phyloP scores from a whole-genome alignment of 2,329 filamentous ascomycete species.

The Cadophora luteo-olivacea region DNA sequence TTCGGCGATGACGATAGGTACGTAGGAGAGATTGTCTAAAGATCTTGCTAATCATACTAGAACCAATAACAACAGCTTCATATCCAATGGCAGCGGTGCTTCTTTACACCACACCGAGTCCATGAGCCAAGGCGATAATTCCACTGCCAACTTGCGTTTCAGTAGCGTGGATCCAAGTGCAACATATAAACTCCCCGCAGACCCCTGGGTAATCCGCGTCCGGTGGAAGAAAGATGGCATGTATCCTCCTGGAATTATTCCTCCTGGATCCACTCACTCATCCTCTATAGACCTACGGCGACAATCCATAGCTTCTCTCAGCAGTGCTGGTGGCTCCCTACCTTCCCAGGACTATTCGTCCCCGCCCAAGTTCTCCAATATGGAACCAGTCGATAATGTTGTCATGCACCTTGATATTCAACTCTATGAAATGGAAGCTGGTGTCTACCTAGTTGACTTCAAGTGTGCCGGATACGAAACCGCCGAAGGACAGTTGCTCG shows the following conservation, averaged over 20 bases:
- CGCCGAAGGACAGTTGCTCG: slow-evolving; percentile 72
- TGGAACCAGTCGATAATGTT: slow-evolving; percentile 52
- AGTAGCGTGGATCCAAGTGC: slow-evolving; percentile 56
- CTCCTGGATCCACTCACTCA: slow-evolving; percentile 56
- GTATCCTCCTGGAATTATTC: slow-evolving; percentile 58
- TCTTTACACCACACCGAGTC: slow-evolving; percentile 48
- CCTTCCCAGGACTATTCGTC: slow-evolving; percentile 38
- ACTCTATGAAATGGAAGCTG: slow-evolving; percentile 90
- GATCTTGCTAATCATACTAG: slow-evolving; percentile 31
- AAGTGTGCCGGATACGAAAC: slow-evolving; percentile 97
- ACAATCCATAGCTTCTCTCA: slow-evolving; percentile 44
- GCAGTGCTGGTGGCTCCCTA: slow-evolving; percentile 42
- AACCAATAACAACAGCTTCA: slow-evolving; percentile 51
- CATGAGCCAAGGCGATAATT: slow-evolving; percentile 42
- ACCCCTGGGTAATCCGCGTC: slow-evolving; percentile 93
- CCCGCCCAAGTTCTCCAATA: slow-evolving; percentile 29
- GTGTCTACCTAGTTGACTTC: slow-evolving; percentile 96
- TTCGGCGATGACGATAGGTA: slow-evolving; percentile 46
- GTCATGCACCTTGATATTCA: slow-evolving; percentile 96
- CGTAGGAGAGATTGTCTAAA: slow-evolving; percentile 35
- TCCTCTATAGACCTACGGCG: slow-evolving; percentile 54
- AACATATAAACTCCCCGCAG: slow-evolving; percentile 85
- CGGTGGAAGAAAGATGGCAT: slow-evolving; percentile 86
- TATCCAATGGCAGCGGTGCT: slow-evolving; percentile 44
- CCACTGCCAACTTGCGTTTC: slow-evolving; percentile 42